These are phyloP conservation scores for Cupressus sempervirens DNA, from an alignment of 75 land plant genomes.

Conservation along the genomic window DNA sequence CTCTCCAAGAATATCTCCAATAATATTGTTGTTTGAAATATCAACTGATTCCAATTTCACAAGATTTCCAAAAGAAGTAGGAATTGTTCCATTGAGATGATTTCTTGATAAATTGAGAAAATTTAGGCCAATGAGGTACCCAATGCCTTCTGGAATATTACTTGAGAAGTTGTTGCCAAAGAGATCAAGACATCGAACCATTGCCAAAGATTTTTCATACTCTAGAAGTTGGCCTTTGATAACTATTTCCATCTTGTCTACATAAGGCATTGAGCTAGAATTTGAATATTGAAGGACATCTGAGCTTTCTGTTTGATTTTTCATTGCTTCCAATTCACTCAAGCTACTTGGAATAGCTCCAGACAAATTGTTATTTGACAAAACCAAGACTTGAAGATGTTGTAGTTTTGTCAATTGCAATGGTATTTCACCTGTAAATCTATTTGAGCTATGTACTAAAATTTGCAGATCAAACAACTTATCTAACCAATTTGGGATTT, in stretches of 20 bases:
- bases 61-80: slow-evolving; percentile 11
- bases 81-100: slow-evolving; percentile 26
- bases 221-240: background rate
- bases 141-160: slow-evolving; percentile 15
- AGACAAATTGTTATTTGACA: too few relatives aligned
- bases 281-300: background rate
- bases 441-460: too few relatives aligned
- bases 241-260: background rate
- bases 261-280: background rate
- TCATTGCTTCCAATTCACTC: too few relatives aligned
- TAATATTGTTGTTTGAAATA: background rate
- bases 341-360: too few relatives aligned
- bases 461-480: too few relatives aligned
- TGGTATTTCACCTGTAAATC: too few relatives aligned
- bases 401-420: too few relatives aligned
- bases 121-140: background rate
- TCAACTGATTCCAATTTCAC: slow-evolving; percentile 21
- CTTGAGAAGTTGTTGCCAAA: slow-evolving; percentile 20
- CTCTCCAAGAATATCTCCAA: too few relatives aligned
- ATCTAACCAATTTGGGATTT: too few relatives aligned
- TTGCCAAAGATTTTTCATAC: background rate
- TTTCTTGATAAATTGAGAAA: slow-evolving; percentile 26
- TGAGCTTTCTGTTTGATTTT: too few relatives aligned
- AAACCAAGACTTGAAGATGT: too few relatives aligned
- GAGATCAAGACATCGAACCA: slow-evolving; percentile 20